Conservation (phyloP, 148 eudicot species). For the Fagopyrum homotropicum region DNA sequence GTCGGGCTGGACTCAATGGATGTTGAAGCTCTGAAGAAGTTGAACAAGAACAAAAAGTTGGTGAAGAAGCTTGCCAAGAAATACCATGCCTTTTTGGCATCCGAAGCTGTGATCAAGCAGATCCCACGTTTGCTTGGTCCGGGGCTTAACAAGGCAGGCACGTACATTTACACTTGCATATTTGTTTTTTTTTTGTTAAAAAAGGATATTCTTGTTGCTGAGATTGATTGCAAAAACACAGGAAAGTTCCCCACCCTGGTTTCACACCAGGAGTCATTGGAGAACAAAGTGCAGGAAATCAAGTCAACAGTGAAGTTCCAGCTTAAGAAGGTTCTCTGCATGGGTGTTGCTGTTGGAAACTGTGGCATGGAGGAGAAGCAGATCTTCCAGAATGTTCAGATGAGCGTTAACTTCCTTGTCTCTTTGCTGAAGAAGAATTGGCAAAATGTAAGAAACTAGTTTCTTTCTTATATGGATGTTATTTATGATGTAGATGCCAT, state of each 20-base stretch:
- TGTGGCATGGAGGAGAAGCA: slow-evolving; percentile 15
- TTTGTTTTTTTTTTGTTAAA: background rate
- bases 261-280: slow-evolving; percentile 13
- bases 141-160: slow-evolving; percentile 15
- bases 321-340: slow-evolving; percentile 14
- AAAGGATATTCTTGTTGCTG: background rate
- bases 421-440: slow-evolving; percentile 15
- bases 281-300: slow-evolving; percentile 9
- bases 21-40: slow-evolving; percentile 15
- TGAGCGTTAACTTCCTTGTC: slow-evolving; percentile 14
- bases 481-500: background rate
- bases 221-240: background rate
- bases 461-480: background rate
- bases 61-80: slow-evolving; percentile 15
- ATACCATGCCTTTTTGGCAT: slow-evolving; percentile 14
- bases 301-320: slow-evolving; percentile 14
- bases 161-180: background rate
- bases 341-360: slow-evolving; percentile 15
- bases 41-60: slow-evolving; percentile 15
- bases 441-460: slow-evolving; percentile 8
- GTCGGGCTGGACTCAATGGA: slow-evolving; percentile 12
- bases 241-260: slow-evolving; percentile 14
- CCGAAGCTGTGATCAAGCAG: slow-evolving; percentile 14
- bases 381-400: slow-evolving; percentile 16
- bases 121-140: slow-evolving; percentile 16